Evolutionary conservation across 768 basidiomycete species (phyloP).

Genomic region (Candolleomyces efflorescens): DNA sequence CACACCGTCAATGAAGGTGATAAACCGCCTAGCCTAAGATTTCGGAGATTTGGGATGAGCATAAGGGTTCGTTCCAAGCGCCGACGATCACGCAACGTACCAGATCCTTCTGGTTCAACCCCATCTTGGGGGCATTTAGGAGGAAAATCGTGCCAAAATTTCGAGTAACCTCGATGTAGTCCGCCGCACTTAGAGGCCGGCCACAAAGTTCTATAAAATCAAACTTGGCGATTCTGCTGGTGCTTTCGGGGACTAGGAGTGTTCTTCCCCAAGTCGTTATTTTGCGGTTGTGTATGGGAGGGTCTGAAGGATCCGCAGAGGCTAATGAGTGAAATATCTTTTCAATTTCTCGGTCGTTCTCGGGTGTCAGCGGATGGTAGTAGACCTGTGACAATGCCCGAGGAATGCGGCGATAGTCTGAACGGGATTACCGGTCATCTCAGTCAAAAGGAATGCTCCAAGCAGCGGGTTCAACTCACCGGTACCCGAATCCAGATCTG

Average conservation of each 20-base stretch:
- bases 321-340: conserved; percentile 82
- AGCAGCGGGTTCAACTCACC: conserved; percentile 40
- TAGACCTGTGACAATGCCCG: conserved; percentile 93
- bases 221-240: conserved; percentile 79
- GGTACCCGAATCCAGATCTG: conserved; percentile 93
- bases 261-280: conserved; percentile 90
- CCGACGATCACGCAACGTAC: conserved; percentile 31
- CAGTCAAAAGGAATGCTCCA: too few species aligned
- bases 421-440: background rate
- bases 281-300: conserved; percentile 54
- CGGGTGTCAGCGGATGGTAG: conserved; percentile 70
- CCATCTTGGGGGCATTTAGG: conserved; percentile 85
- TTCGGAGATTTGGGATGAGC: conserved; percentile 5
- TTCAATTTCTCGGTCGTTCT: conserved; percentile 64
- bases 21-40: conserved; percentile 88
- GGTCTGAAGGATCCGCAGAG: conserved; percentile 47
- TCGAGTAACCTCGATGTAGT: conserved; percentile 92
- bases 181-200: conserved; percentile 86
- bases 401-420: conserved; percentile 94
- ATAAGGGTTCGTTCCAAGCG: background rate
- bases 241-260: conserved; percentile 74
- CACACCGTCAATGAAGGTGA: conserved; percentile 92
- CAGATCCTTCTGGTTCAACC: conserved; percentile 80
- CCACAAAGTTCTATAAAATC: conserved; percentile 85
- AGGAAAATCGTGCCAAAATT: conserved; percentile 88